Base-by-base conservation (phyloP, 2,329 filamentous ascomycete species). In the Didymella pomorum region DNA sequence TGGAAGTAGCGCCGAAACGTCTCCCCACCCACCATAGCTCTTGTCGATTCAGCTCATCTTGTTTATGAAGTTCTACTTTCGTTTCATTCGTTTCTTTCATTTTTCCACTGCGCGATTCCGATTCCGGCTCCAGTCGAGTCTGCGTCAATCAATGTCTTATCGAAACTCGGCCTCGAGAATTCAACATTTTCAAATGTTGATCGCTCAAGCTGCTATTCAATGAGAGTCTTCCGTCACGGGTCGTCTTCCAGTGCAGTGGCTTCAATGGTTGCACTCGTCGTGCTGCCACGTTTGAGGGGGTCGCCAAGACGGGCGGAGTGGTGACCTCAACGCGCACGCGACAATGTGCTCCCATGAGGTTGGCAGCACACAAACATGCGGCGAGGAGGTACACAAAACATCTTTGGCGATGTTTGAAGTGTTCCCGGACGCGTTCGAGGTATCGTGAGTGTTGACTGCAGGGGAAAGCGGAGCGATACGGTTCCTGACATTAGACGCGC, bases 401-500 rank as follows among this genome's bases (percentile, higher is more conserved):
- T 25, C n/a, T 29, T 29, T 23, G 4, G 49, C 49, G 10, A 44
- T 48, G 23, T 48, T 5, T 26, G 23, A 23, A 11, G 20, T n/a
- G 37, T 37, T 25, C 28, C 2, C 9, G 37, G 28, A 39, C 56
- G 44, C 50, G 56, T 53, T 45, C 16, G 35, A 33, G 35, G 44
- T 29, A 14, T 23, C 4, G 28, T 28, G 49, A 45, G 21, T 26
- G 43, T 48, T 33, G 44, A 25, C 16, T 53, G 56, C 56, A 53
- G 56, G 56, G 47, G 31, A 46, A 16, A 11, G 16, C 44, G 43
- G 49, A 29, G 23, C 21, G 11, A 25, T 42, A 46, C 56, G 45
- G 56, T 59, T 59, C 56, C 56, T 55, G 56, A 20, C 49, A 45
- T 39, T 48, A 53, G 56, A 47, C 51, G 46, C 56, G 56, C 56